Evolutionary conservation across 2,329 filamentous ascomycete species (phyloP).

Genomic region (Bertia moriformis): DNA sequence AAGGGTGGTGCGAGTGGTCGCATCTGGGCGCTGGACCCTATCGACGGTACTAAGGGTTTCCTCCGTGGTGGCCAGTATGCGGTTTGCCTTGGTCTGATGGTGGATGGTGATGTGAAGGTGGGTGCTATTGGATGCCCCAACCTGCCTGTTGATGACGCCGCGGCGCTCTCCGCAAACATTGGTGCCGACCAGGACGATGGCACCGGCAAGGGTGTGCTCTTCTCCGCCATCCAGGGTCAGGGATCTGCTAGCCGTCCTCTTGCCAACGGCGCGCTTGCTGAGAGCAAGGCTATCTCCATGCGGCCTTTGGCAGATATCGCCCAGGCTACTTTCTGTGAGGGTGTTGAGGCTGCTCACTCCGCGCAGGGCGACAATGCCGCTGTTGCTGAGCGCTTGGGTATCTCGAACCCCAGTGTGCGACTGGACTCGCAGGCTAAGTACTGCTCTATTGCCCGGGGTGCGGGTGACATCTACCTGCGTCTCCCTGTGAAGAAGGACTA

Average conservation of each 20-base stretch:
- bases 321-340: conserved; percentile 87
- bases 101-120: conserved; percentile 85
- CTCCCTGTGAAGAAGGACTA: conserved; percentile 76
- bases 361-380: conserved; percentile 74
- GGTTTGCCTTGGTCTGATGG: conserved; percentile 80
- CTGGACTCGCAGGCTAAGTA: conserved; percentile 99
- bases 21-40: conserved; percentile 94
- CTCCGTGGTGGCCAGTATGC: conserved; percentile 92
- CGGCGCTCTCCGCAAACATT: conserved; percentile 54
- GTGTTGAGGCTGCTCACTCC: conserved; percentile 84
- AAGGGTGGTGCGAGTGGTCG: conserved; percentile 59
- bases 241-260: conserved; percentile 73
- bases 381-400: conserved; percentile 73
- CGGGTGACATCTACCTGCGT: conserved; percentile 85
- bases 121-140: conserved; percentile 94
- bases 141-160: conserved; percentile 71
- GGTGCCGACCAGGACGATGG: conserved; percentile 62
- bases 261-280: conserved; percentile 33
- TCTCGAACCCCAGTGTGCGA: conserved; percentile 75
- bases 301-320: conserved; percentile 59
- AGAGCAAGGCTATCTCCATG: conserved; percentile 61
- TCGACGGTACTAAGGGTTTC: conserved; percentile 96
- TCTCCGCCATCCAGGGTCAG: conserved; percentile 66
- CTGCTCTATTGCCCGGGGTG: conserved; percentile 81
- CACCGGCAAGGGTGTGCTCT: conserved; percentile 69